Base-by-base conservation (phyloP, 2,329 filamentous ascomycete species). In the Cytospora chrysosperma region DNA sequence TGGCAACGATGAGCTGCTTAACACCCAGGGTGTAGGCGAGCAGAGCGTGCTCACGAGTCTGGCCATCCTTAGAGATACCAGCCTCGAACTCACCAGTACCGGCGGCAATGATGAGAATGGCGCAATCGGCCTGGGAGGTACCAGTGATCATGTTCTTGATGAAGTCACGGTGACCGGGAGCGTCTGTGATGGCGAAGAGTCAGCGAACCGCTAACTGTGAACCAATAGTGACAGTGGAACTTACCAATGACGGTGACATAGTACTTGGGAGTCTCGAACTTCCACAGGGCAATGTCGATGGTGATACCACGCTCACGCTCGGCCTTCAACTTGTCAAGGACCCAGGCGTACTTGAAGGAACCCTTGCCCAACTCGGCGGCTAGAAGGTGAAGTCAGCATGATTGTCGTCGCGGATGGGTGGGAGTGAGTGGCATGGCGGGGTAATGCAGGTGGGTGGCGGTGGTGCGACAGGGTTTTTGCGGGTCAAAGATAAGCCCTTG, bases 71-170 rank as follows among this genome's bases (percentile, higher is more conserved):
- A 90, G 95, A 98, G 91, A 99, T 99, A 98, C 95, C 95, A 90
- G 95, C 95, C 90, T 99, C 95, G 90, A 99, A 99, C 89, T 99
- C 95, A 97, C 95, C 95, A 92, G 93, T 97, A 88, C 95, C 95
- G 78, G 95, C 93, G 76, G 94, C 95, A 84, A 99, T 99, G 86
- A 99, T 98, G 87, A 99, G 93, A 82, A 99, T 92, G 78, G 95
- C 95, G 85, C 95, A 98, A 80, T 99, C 95, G 76, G 95, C 95
- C 91, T 98, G 95, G 82, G 95, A 99, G 79, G 95, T 98, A 93
- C 95, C 95, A 90, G 95, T 98, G 83, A 99, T 99, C 95, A 99
- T 99, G 93, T 98, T 99, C 94, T 99, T 99, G 92, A 99, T 98
- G 89, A 98, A 99, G 81, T 99, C 95, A 95, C 95, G 94, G 85